Conservation (phyloP, 208 protist species). For the Strigomonas oncopelti region DNA sequence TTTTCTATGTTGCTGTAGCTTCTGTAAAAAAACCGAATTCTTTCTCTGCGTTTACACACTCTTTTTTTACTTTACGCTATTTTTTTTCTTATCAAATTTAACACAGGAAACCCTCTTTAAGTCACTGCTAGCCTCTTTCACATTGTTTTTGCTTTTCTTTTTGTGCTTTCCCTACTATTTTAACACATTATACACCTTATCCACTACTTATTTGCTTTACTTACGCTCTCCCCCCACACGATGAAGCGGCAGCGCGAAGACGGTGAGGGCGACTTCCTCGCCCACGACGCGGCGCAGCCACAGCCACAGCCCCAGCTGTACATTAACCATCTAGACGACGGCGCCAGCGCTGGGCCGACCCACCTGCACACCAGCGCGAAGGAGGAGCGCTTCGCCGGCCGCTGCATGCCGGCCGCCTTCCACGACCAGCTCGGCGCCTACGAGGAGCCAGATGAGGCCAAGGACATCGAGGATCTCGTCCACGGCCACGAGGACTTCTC, state of each 20-base stretch:
- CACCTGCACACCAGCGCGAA: slow-evolving; percentile 33
- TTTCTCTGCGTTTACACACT: slow-evolving; percentile 7
- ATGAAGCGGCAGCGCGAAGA: slow-evolving; percentile 24
- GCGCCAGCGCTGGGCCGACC: neutral
- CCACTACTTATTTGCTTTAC: slow-evolving; percentile 6
- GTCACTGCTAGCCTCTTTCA: neutral
- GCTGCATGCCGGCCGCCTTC: slow-evolving; percentile 48
- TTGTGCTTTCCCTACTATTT: neutral
- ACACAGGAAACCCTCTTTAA: neutral
- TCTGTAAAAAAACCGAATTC: neutral
- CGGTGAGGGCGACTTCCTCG: neutral
- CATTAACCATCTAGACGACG: neutral
- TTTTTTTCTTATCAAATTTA: slow-evolving; percentile 20
- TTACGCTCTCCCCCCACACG: slow-evolving; percentile 1
- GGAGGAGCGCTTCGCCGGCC: slow-evolving; percentile 50
- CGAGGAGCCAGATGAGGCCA: slow-evolving; percentile 65
- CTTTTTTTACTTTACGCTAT: slow-evolving; percentile 8
- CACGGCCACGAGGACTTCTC: slow-evolving; percentile 70
- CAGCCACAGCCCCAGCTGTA: neutral
- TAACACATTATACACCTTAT: neutral
- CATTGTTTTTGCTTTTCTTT: neutral
- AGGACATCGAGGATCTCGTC: slow-evolving; percentile 79
- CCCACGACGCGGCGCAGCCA: neutral
- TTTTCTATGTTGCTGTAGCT: too few relatives aligned
- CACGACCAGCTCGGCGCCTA: slow-evolving; percentile 56